Conservation (phyloP, 495 filamentous ascomycete species). For the Usnea hakonensis region DNA sequence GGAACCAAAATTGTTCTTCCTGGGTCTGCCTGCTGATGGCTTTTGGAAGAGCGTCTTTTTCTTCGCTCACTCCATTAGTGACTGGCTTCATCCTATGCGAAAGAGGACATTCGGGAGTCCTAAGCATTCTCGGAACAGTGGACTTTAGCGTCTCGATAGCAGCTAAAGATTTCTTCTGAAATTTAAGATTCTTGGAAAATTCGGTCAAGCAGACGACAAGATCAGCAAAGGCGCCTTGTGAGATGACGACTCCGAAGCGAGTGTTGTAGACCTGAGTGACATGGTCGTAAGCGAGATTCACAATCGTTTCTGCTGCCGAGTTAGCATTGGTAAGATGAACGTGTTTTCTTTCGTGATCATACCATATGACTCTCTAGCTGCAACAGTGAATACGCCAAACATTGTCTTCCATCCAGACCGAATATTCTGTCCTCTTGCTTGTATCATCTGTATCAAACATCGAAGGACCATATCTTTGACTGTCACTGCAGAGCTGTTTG, state of each 20-base stretch:
- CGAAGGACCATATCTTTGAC: constrained; percentile 98
- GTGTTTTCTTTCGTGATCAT: background rate
- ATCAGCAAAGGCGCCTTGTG: constrained; percentile 93
- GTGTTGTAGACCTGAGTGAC: constrained; percentile 97
- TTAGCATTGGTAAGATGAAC: constrained; percentile 23
- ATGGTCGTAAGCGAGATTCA: constrained; percentile 93
- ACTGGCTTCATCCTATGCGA: constrained; percentile 46
- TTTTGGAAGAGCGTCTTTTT: constrained; percentile 40
- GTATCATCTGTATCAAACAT: constrained; percentile 99
- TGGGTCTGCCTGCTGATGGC: constrained; percentile 55
- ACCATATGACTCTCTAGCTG: constrained; percentile 83
- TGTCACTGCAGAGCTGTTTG: constrained; percentile 76
- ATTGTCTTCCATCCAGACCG: constrained; percentile 97
- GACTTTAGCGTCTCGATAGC: constrained; percentile 92
- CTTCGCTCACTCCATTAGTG: constrained; percentile 34
- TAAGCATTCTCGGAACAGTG: constrained; percentile 86
- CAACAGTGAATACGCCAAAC: constrained; percentile 97
- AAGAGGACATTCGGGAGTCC: constrained; percentile 90
- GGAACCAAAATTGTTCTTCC: constrained; percentile 98
- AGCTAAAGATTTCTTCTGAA: constrained; percentile 95
- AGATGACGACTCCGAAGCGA: constrained; percentile 92
- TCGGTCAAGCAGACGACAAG: constrained; percentile 93
- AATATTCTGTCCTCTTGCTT: constrained; percentile 91
- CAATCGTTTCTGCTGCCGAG: constrained; percentile 64
- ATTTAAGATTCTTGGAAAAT: constrained; percentile 95